These are phyloP conservation scores for Ceratocystis diversiconidia DNA, from an alignment of 2,329 filamentous ascomycete species.

Conservation along the genomic window DNA sequence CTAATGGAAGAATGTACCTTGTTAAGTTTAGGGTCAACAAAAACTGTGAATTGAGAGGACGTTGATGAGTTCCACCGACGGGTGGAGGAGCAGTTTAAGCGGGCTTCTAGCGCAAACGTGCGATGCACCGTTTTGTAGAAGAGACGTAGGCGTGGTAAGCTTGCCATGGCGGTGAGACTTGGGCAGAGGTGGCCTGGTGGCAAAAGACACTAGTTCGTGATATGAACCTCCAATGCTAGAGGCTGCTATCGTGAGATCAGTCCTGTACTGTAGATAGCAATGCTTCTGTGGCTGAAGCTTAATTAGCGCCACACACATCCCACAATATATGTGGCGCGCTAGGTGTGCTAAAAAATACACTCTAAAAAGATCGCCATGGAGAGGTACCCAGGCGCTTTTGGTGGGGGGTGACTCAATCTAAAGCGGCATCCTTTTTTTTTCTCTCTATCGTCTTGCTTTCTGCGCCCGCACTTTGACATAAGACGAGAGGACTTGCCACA, in stretches of 20 bases:
- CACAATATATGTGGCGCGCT: neutral
- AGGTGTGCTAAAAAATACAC: neutral
- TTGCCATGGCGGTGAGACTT: neutral
- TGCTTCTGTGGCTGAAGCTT: neutral
- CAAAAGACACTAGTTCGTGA: neutral
- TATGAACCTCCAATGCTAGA: too few relatives aligned
- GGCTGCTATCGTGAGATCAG: neutral
- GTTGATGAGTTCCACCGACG: conserved; percentile 7
- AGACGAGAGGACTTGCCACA: neutral
- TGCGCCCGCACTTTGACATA: neutral
- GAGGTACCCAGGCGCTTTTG: neutral
- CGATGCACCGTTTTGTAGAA: neutral
- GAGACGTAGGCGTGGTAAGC: neutral
- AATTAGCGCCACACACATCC: neutral
- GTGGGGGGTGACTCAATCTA: conserved; percentile 9
- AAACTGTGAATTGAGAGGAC: neutral
- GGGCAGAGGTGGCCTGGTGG: too few relatives aligned
- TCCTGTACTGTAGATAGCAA: neutral
- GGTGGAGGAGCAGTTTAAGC: neutral
- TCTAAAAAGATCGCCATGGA: neutral
- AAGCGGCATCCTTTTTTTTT: conserved; percentile 1
- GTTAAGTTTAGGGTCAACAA: neutral
- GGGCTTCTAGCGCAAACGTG: neutral
- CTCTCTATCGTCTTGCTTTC: neutral
- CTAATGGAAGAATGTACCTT: neutral